phyloP scores from a whole-genome alignment of 192 early-diverging fungal genomes.

The Coemansia reversa region DNA sequence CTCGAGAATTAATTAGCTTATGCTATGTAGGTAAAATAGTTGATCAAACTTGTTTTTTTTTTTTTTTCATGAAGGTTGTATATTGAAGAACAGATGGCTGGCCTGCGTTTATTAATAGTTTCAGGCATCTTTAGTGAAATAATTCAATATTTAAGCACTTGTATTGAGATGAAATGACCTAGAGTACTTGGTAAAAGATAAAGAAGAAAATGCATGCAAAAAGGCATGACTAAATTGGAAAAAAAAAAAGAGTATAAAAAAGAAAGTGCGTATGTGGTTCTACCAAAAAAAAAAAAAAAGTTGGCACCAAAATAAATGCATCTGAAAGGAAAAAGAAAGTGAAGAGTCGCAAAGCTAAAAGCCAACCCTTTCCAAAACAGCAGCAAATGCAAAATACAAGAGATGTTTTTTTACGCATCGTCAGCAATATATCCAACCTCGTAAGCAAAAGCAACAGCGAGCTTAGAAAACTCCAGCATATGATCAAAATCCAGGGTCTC shows the following conservation, averaged over 20 bases:
- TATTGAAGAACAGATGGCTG: too few species aligned
- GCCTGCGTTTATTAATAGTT: too few species aligned
- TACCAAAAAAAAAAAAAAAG: background rate
- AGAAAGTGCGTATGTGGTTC: background rate
- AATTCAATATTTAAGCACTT: too few species aligned
- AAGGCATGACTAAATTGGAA: background rate
- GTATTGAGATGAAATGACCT: too few species aligned
- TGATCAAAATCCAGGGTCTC: slow-evolving; percentile 81
- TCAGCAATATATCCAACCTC: slow-evolving; percentile 61
- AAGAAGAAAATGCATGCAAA: background rate
- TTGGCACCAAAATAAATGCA: slow-evolving; percentile 1
- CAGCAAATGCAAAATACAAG: too few species aligned
- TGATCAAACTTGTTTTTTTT: too few species aligned
- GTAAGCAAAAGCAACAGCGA: slow-evolving; percentile 80
- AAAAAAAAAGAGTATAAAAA: background rate
- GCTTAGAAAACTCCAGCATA: slow-evolving; percentile 85
- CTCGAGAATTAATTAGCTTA: too few species aligned
- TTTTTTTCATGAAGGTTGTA: too few species aligned
- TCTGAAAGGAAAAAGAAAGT: background rate
- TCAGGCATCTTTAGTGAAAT: too few species aligned
- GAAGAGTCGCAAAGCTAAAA: background rate
- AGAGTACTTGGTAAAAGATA: background rate
- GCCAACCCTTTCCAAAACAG: too few species aligned
- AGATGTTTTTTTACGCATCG: background rate
- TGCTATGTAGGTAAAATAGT: too few species aligned